Evolutionary conservation across 1,139 yeast genomes (phyloP).

Genomic region (Lodderomyces beijingensis): DNA sequence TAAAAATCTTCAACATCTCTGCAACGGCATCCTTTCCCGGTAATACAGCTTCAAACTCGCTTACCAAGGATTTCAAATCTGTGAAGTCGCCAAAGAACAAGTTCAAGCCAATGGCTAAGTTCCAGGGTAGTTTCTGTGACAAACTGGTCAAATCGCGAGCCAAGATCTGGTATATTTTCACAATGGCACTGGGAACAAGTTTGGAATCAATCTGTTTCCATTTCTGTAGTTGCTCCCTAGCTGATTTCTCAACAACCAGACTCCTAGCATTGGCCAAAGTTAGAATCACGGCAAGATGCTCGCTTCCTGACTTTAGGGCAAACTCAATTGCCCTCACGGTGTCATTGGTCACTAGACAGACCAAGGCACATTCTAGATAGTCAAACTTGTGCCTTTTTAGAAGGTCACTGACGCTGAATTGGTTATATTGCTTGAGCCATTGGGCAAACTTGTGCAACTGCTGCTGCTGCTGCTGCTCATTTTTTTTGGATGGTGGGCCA

Average conservation of each 20-base stretch:
- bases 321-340: constrained; percentile 55
- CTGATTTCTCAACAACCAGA: constrained; percentile 48
- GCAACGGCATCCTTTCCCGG: constrained; percentile 15
- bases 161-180: constrained; percentile 60
- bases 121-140: constrained; percentile 59
- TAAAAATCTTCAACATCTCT: constrained; percentile 23
- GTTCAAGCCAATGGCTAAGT: constrained; percentile 51
- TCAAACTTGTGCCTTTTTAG: constrained; percentile 20
- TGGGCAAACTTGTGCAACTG: constrained; percentile 40
- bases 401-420: constrained; percentile 15
- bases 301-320: constrained; percentile 56
- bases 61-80: constrained; percentile 37
- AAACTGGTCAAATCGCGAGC: constrained; percentile 50
- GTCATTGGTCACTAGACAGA: constrained; percentile 52
- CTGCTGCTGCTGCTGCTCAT: constrained; percentile 15
- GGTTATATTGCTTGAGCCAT: constrained; percentile 31
- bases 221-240: constrained; percentile 55
- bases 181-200: constrained; percentile 48
- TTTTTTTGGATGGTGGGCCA: no score
- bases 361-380: constrained; percentile 47
- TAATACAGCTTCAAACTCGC: constrained; percentile 14
- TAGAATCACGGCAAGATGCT: constrained; percentile 68
- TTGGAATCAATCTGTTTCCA: constrained; percentile 53
- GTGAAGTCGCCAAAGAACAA: constrained; percentile 56
- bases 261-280: constrained; percentile 71